Evolutionary conservation across 2,329 filamentous ascomycete genomes (phyloP).

Genomic region (Penicillium sclerotiorum): DNA sequence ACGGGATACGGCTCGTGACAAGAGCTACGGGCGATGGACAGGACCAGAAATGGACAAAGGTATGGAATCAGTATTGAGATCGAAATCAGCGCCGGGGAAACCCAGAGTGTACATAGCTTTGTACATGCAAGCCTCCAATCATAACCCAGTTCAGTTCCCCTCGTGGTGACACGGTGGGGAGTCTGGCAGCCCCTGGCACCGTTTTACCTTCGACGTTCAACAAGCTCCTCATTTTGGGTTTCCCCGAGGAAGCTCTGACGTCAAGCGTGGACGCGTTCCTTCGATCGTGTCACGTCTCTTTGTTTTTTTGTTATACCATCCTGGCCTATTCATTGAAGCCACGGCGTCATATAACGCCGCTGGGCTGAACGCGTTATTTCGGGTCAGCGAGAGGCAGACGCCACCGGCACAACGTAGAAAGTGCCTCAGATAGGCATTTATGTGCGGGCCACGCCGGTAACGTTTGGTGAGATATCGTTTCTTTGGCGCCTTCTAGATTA

Average conservation of each 20-base stretch:
- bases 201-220: background rate
- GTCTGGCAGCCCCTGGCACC: background rate
- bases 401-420: constrained; percentile 1
- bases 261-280: too few relatives aligned
- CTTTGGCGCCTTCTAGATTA: too few relatives aligned
- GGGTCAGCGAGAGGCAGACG: background rate
- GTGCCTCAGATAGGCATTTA: background rate
- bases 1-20: too few relatives aligned
- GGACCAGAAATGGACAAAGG: too few relatives aligned
- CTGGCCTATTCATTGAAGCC: constrained; percentile 1
- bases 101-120: too few relatives aligned
- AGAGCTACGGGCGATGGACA: too few relatives aligned
- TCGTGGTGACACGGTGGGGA: background rate
- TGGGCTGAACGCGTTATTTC: background rate
- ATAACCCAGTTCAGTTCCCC: background rate
- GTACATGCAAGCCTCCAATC: background rate
- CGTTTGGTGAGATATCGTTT: too few relatives aligned
- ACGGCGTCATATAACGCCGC: constrained; percentile 5
- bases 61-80: too few relatives aligned
- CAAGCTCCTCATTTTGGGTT: background rate
- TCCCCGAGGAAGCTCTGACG: background rate
- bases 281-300: background rate
- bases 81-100: too few relatives aligned
- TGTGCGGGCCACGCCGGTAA: too few relatives aligned
- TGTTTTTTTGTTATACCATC: background rate